Evolutionary conservation across 1,284 basidiomycete genomes (phyloP), one percentile per base, ranked within the genome.

Genomic region (Gomphus sp.): DNA sequence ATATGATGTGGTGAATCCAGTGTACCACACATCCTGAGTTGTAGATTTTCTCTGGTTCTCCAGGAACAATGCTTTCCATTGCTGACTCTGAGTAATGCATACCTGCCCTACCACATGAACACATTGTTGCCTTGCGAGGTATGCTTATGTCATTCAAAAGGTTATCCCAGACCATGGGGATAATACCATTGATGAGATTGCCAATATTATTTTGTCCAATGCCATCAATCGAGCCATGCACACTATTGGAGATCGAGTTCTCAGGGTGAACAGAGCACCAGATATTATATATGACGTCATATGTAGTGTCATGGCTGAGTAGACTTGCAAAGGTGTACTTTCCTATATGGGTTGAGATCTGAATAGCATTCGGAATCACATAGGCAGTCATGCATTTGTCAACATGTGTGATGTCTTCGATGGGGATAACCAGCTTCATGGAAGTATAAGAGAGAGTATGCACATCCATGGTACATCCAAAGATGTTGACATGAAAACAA

Each of bases 311-410:
- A 18, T 97, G 84, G 0, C 94, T 91, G 63, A 99, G 86, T 78
- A 99, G 95, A 5, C 94, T 97, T 0, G 95, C 92, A 68, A 98
- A 98, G 0, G 87, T 92, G 73, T 98, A 93, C 77, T 94, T 89
- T 12, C 78, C 75, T 62, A 87, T 85, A 33, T 84, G 79, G 0
- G 96, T 98, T 12, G 87, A 84, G 58, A 99, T 81, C 66, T 91
- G 89, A 65, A 99, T 96, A 9, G 94, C 96, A 70, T 99, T 99
- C 12, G 97, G 96, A 63, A 99, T 99, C 60, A 99, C 93, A 64
- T 97, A 91, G 1, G 96, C 96, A 0, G 97, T 99, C 93, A 96
- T 99, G 66, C 89, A 91, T 79, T 98, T 98, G 70, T 99, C 96
- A 50, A 99, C 84, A 12, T 84, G 77, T 39, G 82, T 87, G 60